A percentile compares a stretch with the other conserved stretches of the same genome.
Evolutionary conservation across 2,329 filamentous ascomycete species (phyloP).

Genomic region (Ceratocystis smalleyi): DNA sequence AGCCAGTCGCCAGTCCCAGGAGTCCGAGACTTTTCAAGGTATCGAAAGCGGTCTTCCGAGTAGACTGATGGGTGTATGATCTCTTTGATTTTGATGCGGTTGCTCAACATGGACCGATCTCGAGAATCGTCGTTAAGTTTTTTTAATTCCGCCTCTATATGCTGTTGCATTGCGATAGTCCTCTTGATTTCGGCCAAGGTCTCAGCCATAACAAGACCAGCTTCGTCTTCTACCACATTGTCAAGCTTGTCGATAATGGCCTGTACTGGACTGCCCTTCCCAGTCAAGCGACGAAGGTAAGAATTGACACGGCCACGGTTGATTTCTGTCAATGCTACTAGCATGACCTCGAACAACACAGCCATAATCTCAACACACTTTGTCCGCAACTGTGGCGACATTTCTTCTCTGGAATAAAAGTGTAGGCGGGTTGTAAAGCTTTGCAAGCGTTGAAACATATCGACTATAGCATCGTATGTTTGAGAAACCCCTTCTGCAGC

Average conservation of each 20-base stretch:
- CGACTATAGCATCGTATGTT: slow-evolving; percentile 31
- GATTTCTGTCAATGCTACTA: slow-evolving; percentile 29
- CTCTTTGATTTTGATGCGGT: slow-evolving; percentile 27
- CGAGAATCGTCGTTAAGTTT: slow-evolving; percentile 25
- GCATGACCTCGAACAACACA: slow-evolving; percentile 31
- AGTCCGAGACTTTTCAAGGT: slow-evolving; percentile 28
- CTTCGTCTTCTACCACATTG: slow-evolving; percentile 28
- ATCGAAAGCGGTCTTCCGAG: slow-evolving; percentile 29
- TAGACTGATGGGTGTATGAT: slow-evolving; percentile 30
- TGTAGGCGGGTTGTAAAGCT: slow-evolving; percentile 30
- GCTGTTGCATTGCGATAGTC: slow-evolving; percentile 24
- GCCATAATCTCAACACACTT: slow-evolving; percentile 30
- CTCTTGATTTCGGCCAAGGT: slow-evolving; percentile 28
- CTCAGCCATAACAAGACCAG: slow-evolving; percentile 30
- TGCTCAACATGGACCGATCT: slow-evolving; percentile 23
- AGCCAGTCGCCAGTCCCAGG: slow-evolving; percentile 34
- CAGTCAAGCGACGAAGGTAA: slow-evolving; percentile 28
- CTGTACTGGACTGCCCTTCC: slow-evolving; percentile 27
- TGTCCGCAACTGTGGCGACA: slow-evolving; percentile 26
- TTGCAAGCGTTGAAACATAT: slow-evolving; percentile 30
- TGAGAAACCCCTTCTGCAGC: slow-evolving; percentile 31
- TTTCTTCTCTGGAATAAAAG: slow-evolving; percentile 27
- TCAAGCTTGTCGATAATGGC: slow-evolving; percentile 28
- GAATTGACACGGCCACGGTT: slow-evolving; percentile 28
- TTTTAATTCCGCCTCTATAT: slow-evolving; percentile 25